Evolutionary conservation across 495 filamentous ascomycete genomes (phyloP).

Genomic region (Neurospora sp.): DNA sequence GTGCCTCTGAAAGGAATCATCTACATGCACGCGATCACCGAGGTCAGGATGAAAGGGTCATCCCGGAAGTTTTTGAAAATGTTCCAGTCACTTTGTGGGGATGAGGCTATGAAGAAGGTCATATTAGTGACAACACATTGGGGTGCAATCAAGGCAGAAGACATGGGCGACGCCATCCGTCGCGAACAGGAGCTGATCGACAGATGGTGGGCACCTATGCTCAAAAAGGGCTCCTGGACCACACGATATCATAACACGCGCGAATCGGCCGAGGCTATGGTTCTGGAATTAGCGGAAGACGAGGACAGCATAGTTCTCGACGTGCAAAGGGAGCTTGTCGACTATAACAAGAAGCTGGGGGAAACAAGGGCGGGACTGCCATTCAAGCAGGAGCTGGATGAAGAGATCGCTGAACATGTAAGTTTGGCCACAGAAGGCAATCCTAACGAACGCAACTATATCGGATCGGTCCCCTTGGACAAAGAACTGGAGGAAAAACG

Average conservation of each 20-base stretch:
- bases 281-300: no score
- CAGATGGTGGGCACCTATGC: constrained; percentile 19
- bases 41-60: constrained; percentile 23
- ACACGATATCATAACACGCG: no score
- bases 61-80: constrained; percentile 19
- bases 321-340: not conserved
- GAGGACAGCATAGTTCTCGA: not conserved
- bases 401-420: no score
- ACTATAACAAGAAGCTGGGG: not conserved
- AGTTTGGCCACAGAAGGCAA: no score
- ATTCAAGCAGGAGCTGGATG: not conserved
- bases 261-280: not conserved
- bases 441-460: no score
- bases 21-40: constrained; percentile 31
- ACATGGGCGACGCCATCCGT: constrained; percentile 1
- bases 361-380: not conserved
- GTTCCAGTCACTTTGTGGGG: constrained; percentile 26
- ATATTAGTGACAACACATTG: constrained; percentile 34
- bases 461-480: no score
- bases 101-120: constrained; percentile 18
- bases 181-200: constrained; percentile 22
- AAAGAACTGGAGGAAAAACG: no score
- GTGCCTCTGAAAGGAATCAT: constrained; percentile 26
- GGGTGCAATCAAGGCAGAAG: constrained; percentile 12
- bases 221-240: not conserved